phyloP scores from a whole-genome alignment of 768 basidiomycete genomes.

The Pleurotus pulmonarius region DNA sequence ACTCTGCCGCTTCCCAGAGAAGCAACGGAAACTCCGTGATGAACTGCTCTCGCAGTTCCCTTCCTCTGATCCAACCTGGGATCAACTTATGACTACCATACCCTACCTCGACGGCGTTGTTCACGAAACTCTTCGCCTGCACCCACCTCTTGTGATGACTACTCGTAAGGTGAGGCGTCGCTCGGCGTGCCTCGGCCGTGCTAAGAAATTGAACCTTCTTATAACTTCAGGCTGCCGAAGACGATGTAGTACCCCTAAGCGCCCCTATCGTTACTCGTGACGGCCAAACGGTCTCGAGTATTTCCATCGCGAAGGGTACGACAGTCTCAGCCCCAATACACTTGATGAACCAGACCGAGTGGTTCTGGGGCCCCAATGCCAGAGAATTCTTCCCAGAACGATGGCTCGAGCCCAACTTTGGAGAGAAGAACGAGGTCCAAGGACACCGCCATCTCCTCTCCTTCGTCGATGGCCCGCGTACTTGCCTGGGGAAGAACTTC shows the following conservation, averaged over 20 bases:
- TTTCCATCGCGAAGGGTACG: slow-evolving; percentile 47
- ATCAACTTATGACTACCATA: slow-evolving; percentile 44
- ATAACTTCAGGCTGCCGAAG: slow-evolving; percentile 35
- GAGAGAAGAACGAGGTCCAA: slow-evolving; percentile 27
- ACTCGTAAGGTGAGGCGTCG: slow-evolving; percentile 32
- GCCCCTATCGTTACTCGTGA: slow-evolving; percentile 39
- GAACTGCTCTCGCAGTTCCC: slow-evolving; percentile 40
- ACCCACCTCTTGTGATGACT: slow-evolving; percentile 34
- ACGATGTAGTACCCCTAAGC: slow-evolving; percentile 59
- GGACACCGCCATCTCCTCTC: slow-evolving; percentile 49
- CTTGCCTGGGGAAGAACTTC: slow-evolving; percentile 46
- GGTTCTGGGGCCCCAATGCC: slow-evolving; percentile 60
- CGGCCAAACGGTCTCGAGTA: slow-evolving; percentile 32
- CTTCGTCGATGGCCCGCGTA: slow-evolving; percentile 49
- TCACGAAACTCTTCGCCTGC: slow-evolving; percentile 40
- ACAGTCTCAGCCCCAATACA: slow-evolving; percentile 37
- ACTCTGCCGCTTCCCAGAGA: slow-evolving; percentile 37
- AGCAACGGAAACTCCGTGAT: slow-evolving; percentile 44
- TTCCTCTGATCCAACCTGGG: slow-evolving; percentile 46
- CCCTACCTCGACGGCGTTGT: slow-evolving; percentile 55
- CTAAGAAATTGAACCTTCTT: background rate
- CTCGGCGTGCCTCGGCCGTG: no score
- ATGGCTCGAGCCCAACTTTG: slow-evolving; percentile 42
- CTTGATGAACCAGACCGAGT: slow-evolving; percentile 45
- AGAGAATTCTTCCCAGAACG: slow-evolving; percentile 59